Conservation (phyloP, 257 asterid species). For the Rubia yunnanensis region DNA sequence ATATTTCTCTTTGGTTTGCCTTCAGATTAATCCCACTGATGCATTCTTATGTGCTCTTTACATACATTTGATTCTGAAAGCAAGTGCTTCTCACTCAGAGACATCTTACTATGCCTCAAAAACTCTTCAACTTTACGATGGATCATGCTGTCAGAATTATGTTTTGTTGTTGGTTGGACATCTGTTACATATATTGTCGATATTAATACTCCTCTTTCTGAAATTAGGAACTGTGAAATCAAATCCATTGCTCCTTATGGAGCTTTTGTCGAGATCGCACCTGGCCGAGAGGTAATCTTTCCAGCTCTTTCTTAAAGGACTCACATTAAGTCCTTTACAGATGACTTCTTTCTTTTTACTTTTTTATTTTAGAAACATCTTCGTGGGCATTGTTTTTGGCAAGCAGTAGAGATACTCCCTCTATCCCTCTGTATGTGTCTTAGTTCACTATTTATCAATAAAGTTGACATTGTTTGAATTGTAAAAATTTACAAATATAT, state of each 20-base stretch:
- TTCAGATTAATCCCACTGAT: not conserved
- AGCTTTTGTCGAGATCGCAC: slow-evolving; percentile 81
- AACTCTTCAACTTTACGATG: not conserved
- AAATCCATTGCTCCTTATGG: slow-evolving; percentile 89
- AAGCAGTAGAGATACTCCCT: not conserved
- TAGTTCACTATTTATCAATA: too few relatives aligned
- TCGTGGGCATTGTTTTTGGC: not conserved
- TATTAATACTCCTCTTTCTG: not conserved
- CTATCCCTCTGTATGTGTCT: not conserved
- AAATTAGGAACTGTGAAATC: slow-evolving; percentile 85
- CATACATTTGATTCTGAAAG: not conserved
- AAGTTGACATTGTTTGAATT: too few relatives aligned
- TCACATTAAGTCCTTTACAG: not conserved
- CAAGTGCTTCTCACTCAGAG: not conserved
- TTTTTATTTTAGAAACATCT: not conserved
- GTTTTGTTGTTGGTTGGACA: not conserved
- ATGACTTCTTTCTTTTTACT: not conserved
- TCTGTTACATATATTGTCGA: not conserved
- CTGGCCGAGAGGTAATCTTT: slow-evolving; percentile 83
- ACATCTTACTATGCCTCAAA: too few relatives aligned
- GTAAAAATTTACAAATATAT: not conserved
- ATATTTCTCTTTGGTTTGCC: not conserved
- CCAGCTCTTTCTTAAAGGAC: not conserved
- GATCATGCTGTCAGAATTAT: not conserved
- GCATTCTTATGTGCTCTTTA: not conserved